A percentile compares a stretch with the other conserved stretches of the same genome.
These are phyloP conservation scores for Cubamyces sp. DNA, from an alignment of 768 basidiomycete genomes.

Conservation along the genomic window DNA sequence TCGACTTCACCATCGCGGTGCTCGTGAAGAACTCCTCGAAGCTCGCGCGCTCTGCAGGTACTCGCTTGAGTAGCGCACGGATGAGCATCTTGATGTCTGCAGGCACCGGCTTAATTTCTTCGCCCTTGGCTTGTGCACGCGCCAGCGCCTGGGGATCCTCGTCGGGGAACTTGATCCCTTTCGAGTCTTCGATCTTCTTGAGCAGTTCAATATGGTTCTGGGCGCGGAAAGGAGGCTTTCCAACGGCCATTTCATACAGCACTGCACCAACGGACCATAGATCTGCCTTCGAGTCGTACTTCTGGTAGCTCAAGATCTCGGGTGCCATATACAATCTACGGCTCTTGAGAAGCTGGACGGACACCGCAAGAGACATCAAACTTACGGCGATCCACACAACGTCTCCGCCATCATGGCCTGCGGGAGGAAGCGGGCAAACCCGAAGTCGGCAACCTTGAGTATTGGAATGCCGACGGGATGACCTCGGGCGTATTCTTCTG, in stretches of 20 bases:
- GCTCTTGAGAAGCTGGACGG: not conserved
- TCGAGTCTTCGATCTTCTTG: conserved; percentile 90
- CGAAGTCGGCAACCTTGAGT: conserved; percentile 97
- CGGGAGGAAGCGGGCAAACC: conserved; percentile 92
- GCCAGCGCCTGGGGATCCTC: conserved; percentile 66
- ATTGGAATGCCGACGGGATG: conserved; percentile 93
- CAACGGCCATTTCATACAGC: conserved; percentile 93
- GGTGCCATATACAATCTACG: conserved; percentile 96
- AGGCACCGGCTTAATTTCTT: conserved; percentile 64
- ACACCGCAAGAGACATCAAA: conserved; percentile 21
- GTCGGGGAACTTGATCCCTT: conserved; percentile 92
- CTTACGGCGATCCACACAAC: conserved; percentile 94
- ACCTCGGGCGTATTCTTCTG: conserved; percentile 80
- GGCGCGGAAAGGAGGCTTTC: conserved; percentile 92
- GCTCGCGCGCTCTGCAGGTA: conserved; percentile 80
- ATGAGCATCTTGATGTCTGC: conserved; percentile 88
- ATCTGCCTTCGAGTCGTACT: conserved; percentile 97
- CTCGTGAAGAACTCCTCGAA: conserved; percentile 94
- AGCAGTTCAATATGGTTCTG: conserved; percentile 95
- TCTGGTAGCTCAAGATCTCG: conserved; percentile 95
- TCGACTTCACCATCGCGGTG: conserved; percentile 73
- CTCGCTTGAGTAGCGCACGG: conserved; percentile 77
- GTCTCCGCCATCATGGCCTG: conserved; percentile 97
- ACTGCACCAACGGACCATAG: conserved; percentile 99
- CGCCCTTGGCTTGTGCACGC: conserved; percentile 49